These are phyloP conservation scores for Tieghemostelium lacteum DNA, from an alignment of 78 protist species.

Conservation along the genomic window DNA sequence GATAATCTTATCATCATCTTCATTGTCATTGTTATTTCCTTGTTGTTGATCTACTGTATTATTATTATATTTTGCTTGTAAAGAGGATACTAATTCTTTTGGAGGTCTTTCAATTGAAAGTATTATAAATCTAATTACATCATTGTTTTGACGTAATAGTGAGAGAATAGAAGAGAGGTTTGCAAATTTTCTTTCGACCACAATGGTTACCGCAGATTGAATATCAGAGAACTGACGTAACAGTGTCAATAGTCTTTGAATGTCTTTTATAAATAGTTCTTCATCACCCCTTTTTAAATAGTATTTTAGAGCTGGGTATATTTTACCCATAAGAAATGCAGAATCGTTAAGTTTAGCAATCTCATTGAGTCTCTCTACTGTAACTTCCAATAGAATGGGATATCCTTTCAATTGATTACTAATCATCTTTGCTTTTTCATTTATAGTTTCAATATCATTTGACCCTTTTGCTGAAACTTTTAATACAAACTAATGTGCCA, in stretches of 20 bases:
- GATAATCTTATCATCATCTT: not conserved
- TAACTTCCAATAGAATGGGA: constrained; percentile 62
- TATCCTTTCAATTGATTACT: constrained; percentile 25
- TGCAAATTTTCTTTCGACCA: constrained; percentile 63
- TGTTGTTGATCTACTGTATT: not conserved
- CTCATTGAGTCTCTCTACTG: constrained; percentile 60
- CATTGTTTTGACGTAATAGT: constrained; percentile 33
- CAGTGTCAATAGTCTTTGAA: constrained; percentile 1
- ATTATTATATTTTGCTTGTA: not conserved
- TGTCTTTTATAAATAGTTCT: constrained; percentile 10
- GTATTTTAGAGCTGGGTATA: constrained; percentile 72
- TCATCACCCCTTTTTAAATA: constrained; percentile 66
- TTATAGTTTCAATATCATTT: constrained; percentile 35
- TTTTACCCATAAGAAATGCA: constrained; percentile 25
- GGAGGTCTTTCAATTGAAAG: constrained; percentile 78
- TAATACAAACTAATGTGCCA: constrained; percentile 32
- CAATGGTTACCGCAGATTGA: constrained; percentile 65
- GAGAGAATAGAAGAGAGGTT: not conserved
- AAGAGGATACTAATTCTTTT: constrained; percentile 33
- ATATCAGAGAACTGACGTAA: constrained; percentile 47
- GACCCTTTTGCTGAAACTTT: constrained; percentile 61
- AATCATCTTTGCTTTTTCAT: constrained; percentile 49
- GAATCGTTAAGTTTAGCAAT: constrained; percentile 12
- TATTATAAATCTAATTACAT: constrained; percentile 50
- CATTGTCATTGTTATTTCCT: not conserved